Evolutionary conservation across 179 eudicot genomes (phyloP).

Genomic region (Beta macrorhiza): DNA sequence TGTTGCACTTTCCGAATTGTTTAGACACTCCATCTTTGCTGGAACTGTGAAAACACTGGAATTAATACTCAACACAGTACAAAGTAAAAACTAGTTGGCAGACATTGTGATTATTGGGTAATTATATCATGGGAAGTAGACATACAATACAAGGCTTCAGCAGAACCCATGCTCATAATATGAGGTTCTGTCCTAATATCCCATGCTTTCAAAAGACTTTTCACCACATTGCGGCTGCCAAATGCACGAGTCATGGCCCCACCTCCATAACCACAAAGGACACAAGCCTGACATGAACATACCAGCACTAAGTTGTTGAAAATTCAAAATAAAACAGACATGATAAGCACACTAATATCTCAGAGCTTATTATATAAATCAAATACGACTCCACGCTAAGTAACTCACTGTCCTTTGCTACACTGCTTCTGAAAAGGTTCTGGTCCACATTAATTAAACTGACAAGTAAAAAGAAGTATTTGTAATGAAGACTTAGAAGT

Average conservation of each 20-base stretch:
- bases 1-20: slow-evolving; percentile 17
- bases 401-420: background rate
- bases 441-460: background rate
- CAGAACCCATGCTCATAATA: slow-evolving; percentile 28
- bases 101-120: background rate
- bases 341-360: background rate
- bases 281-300: slow-evolving; percentile 46
- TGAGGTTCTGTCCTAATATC: slow-evolving; percentile 37
- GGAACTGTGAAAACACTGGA: slow-evolving; percentile 20
- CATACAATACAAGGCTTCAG: slow-evolving; percentile 38
- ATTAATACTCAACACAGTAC: slow-evolving; percentile 11
- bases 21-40: slow-evolving; percentile 31
- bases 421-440: background rate
- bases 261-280: slow-evolving; percentile 63
- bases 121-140: slow-evolving; percentile 13
- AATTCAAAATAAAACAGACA: background rate
- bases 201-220: slow-evolving; percentile 57
- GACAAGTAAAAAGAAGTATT: background rate
- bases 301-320: slow-evolving; percentile 4
- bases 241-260: slow-evolving; percentile 67
- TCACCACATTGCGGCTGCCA: slow-evolving; percentile 46
- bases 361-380: background rate
- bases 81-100: background rate
- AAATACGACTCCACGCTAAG: slow-evolving; percentile 5
- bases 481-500: background rate